Evolutionary conservation across 1,284 basidiomycete species (phyloP).

Genomic region (Cutaneotrichosporon cavernicola): DNA sequence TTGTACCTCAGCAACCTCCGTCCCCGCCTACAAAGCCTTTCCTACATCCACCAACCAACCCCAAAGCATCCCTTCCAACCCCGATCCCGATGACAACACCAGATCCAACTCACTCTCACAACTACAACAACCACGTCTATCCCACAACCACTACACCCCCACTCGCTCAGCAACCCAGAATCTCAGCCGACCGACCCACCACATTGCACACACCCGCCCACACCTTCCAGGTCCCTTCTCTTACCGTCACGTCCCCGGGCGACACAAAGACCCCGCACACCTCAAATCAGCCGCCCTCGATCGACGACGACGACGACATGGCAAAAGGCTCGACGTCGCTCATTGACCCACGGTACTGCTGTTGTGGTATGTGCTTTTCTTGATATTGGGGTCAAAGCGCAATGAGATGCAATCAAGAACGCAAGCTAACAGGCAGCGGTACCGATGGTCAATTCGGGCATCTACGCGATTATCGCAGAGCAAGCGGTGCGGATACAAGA

Average conservation of each 20-base stretch:
- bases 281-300: slow-evolving; percentile 14
- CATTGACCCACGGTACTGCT: slow-evolving; percentile 51
- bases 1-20: neutral
- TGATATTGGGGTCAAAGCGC: neutral
- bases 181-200: neutral
- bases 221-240: neutral
- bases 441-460: slow-evolving; percentile 79
- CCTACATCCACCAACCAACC: neutral
- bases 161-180: neutral
- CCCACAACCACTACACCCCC: neutral
- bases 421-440: slow-evolving; percentile 58
- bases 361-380: slow-evolving; percentile 41
- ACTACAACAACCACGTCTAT: slow-evolving; percentile 1
- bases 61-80: neutral
- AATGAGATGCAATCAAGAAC: no score
- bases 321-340: slow-evolving; percentile 33
- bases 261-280: neutral
- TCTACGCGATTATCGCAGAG: slow-evolving; percentile 74
- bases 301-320: slow-evolving; percentile 55
- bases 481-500: slow-evolving; percentile 59
- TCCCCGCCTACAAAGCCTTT: neutral
- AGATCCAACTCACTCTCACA: neutral
- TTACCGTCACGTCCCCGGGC: slow-evolving; percentile 3
- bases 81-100: neutral
- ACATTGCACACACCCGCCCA: neutral